Evolutionary conservation across 257 asterid genomes (phyloP).

Genomic region (Handroanthus guayacan): DNA sequence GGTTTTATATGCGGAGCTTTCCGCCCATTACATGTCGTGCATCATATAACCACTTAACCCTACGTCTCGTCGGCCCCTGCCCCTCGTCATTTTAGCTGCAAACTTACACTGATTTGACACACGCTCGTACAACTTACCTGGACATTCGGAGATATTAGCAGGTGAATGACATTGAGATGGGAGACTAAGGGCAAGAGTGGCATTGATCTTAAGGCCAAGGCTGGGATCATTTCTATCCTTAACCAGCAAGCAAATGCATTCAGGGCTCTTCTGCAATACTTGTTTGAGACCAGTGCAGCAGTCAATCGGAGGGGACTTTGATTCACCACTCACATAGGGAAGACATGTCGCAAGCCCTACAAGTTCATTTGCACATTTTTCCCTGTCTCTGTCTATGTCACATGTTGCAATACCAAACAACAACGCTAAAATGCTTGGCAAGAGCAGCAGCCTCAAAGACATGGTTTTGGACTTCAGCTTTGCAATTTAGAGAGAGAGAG

Average conservation of each 20-base stretch:
- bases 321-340: slow-evolving; percentile 66
- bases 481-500: background rate
- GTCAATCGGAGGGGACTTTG: slow-evolving; percentile 63
- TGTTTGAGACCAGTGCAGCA: slow-evolving; percentile 73
- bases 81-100: too few relatives aligned
- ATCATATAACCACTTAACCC: too few relatives aligned
- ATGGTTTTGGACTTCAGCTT: background rate
- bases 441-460: background rate
- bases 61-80: too few relatives aligned
- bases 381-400: slow-evolving; percentile 62
- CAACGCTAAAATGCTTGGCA: background rate
- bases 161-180: slow-evolving; percentile 68
- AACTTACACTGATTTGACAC: too few relatives aligned
- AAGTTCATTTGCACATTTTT: slow-evolving; percentile 63
- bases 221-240: slow-evolving; percentile 77
- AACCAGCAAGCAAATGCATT: slow-evolving; percentile 70
- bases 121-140: slow-evolving; percentile 42
- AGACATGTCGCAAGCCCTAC: slow-evolving; percentile 76
- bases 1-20: too few relatives aligned
- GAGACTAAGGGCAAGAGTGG: slow-evolving; percentile 75
- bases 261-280: slow-evolving; percentile 61
- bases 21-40: too few relatives aligned
- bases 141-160: slow-evolving; percentile 56
- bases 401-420: slow-evolving; percentile 36
- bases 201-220: slow-evolving; percentile 74